A percentile compares a stretch with the other conserved stretches of the same genome.
phyloP scores from a whole-genome alignment of 2,329 filamentous ascomycete species.

The Colletotrichum australisinense region DNA sequence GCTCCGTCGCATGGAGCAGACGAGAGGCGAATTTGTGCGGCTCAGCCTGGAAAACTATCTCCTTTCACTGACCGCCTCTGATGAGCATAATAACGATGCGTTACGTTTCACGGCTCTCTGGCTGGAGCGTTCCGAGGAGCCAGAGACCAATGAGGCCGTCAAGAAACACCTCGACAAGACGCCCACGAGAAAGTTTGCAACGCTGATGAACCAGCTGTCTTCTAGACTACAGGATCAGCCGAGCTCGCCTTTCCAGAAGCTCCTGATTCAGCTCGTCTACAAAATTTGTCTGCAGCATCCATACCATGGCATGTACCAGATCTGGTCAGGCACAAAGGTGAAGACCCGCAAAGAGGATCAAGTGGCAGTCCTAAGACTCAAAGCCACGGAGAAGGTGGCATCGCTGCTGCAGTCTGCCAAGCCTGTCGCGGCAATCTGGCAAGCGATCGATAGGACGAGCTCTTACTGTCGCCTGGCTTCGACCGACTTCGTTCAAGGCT shows the following conservation, averaged over 20 bases:
- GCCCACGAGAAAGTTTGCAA: constrained; percentile 90
- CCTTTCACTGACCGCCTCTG: constrained; percentile 83
- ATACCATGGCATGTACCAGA: constrained; percentile 96
- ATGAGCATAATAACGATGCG: constrained; percentile 89
- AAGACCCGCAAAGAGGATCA: constrained; percentile 79
- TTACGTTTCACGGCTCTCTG: constrained; percentile 94
- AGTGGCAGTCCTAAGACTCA: constrained; percentile 77
- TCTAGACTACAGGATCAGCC: constrained; percentile 84
- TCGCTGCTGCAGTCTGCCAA: constrained; percentile 67
- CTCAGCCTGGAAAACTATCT: constrained; percentile 95
- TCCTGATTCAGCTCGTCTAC: constrained; percentile 79
- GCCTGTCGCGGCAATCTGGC: constrained; percentile 69
- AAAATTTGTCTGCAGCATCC: constrained; percentile 93
- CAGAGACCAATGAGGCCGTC: constrained; percentile 82
- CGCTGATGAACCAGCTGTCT: constrained; percentile 94
- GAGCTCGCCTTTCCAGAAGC: constrained; percentile 77
- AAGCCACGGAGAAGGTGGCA: constrained; percentile 77
- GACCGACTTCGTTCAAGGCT: constrained; percentile 75
- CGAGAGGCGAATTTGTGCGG: constrained; percentile 84
- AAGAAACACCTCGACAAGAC: constrained; percentile 76
- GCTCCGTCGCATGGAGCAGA: constrained; percentile 80
- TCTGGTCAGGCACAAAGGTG: constrained; percentile 83
- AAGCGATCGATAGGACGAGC: constrained; percentile 79
- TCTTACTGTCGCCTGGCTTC: constrained; percentile 72
- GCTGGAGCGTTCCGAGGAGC: constrained; percentile 86